Conservation (phyloP, 495 filamentous ascomycete genomes). For the Parathielavia appendiculata region DNA sequence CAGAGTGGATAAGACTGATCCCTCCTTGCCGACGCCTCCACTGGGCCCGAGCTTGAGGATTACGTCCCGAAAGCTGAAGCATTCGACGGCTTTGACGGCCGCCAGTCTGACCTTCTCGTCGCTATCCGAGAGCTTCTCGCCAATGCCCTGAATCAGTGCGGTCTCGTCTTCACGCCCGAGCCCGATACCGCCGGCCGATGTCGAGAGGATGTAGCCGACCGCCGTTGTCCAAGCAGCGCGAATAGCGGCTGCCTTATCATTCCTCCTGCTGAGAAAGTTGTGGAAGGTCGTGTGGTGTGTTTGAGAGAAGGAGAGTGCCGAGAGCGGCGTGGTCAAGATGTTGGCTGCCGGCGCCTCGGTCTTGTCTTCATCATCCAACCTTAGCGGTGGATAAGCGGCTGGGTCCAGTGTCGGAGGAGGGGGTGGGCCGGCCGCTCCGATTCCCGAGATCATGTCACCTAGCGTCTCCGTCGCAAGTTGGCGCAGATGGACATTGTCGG, state of each 20-base stretch:
- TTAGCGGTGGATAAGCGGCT: slow-evolving; percentile 70
- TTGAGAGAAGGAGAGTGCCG: slow-evolving; percentile 77
- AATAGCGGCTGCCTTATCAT: slow-evolving; percentile 77
- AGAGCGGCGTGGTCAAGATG: slow-evolving; percentile 70
- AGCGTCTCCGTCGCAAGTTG: slow-evolving; percentile 86
- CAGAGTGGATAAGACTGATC: slow-evolving; percentile 70
- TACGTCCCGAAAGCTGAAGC: slow-evolving; percentile 70
- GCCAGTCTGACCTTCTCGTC: slow-evolving; percentile 90
- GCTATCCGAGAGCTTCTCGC: slow-evolving; percentile 74
- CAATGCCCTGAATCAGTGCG: slow-evolving; percentile 63
- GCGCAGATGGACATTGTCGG: slow-evolving; percentile 81
- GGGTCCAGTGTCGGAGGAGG: slow-evolving; percentile 69
- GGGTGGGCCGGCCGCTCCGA: slow-evolving; percentile 82
- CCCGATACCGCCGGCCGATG: slow-evolving; percentile 81
- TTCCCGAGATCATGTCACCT: slow-evolving; percentile 87
- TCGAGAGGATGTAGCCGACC: slow-evolving; percentile 72
- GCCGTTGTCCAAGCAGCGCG: slow-evolving; percentile 79
- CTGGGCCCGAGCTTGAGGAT: slow-evolving; percentile 70
- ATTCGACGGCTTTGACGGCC: slow-evolving; percentile 73
- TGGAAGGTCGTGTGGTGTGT: slow-evolving; percentile 71
- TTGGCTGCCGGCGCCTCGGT: slow-evolving; percentile 44
- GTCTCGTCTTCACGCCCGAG: slow-evolving; percentile 72
- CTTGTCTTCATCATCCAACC: slow-evolving; percentile 54
- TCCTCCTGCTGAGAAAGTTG: slow-evolving; percentile 71
- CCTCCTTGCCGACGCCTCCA: slow-evolving; percentile 63